These are phyloP conservation scores for Corchorus capsularis DNA, from an alignment of 345 rosid genomes.

Conservation along the genomic window DNA sequence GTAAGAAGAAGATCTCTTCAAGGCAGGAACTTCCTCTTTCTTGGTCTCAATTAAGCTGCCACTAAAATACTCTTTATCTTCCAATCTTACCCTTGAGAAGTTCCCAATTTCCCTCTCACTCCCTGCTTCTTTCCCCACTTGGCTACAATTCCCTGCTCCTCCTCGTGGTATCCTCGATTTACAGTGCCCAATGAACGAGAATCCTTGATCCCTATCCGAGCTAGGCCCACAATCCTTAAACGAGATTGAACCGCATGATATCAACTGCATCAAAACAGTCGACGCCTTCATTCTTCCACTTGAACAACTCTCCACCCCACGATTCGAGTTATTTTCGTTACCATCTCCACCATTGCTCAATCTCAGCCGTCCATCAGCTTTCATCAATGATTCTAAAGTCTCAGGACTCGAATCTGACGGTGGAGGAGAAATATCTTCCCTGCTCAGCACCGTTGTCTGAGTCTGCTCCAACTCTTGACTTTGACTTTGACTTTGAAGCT, in stretches of 20 bases:
- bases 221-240: slow-evolving; percentile 70
- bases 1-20: slow-evolving; percentile 83
- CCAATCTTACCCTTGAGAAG: slow-evolving; percentile 61
- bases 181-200: slow-evolving; percentile 51
- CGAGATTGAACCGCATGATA: slow-evolving; percentile 89
- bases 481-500: slow-evolving; percentile 27
- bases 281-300: slow-evolving; percentile 77
- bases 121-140: slow-evolving; percentile 35
- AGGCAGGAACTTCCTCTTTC: slow-evolving; percentile 48
- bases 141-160: slow-evolving; percentile 39
- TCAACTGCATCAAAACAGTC: slow-evolving; percentile 86
- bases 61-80: slow-evolving; percentile 87
- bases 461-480: slow-evolving; percentile 34
- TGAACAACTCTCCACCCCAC: slow-evolving; percentile 46
- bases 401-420: slow-evolving; percentile 97
- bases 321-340: slow-evolving; percentile 39
- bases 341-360: slow-evolving; percentile 27
- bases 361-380: slow-evolving; percentile 69
- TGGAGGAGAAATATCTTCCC: slow-evolving; percentile 93
- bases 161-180: slow-evolving; percentile 55
- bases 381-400: slow-evolving; percentile 80
- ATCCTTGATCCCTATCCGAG: slow-evolving; percentile 62
- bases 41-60: slow-evolving; percentile 91
- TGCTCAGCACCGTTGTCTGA: slow-evolving; percentile 56
- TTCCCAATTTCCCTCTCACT: slow-evolving; percentile 35